Evolutionary conservation across 805 yeast species (phyloP), one percentile per base, ranked within the genome.

Genomic region (Candida methanosorbosa): DNA sequence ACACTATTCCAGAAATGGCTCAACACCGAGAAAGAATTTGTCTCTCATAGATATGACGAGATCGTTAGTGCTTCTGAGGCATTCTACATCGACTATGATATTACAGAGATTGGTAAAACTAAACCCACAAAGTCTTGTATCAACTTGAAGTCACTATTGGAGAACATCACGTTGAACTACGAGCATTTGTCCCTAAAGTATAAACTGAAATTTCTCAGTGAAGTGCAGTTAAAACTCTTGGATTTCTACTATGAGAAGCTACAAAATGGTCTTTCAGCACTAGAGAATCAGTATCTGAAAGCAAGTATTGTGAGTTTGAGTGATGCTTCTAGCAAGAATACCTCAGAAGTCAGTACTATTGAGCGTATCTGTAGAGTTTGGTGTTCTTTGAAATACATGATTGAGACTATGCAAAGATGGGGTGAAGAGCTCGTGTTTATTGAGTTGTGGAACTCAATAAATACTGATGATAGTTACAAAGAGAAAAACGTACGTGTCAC

Each of bases 111-210:
- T n/a, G 53, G 52, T 6, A 53, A 54, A 34, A 65, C 75, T 0
- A 68, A 68, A 39, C 87, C 90, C 0, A 79, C 86, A 0, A 69
- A 69, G 40, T 72, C 85, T 1, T 75, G 87, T 0, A 61, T 68
- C 26, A 70, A 73, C 32, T 51, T 81, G 39, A 65, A 65, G 29
- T 76, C 75, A 44, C 52, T 82, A 28, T 54, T 81, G 17, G 75
- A 75, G 41, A 69, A 70, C 30, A 63, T 78, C 35, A 75, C 78
- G 3, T 61, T 61, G 13, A 76, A 72, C 40, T 76, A 75, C 54
- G 60, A 61, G 25, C 62, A 76, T 18, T 61, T 77, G 40, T 63
- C 64, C 18, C 66, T 70, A 14, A 68, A 68, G 30, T 72, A 65
- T 42, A 77, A 78, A 40, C 58, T 76, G 37, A 66, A 69, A 42